Evolutionary conservation across 805 yeast genomes (phyloP).

Genomic region (Wickerhamiella lipophila): DNA sequence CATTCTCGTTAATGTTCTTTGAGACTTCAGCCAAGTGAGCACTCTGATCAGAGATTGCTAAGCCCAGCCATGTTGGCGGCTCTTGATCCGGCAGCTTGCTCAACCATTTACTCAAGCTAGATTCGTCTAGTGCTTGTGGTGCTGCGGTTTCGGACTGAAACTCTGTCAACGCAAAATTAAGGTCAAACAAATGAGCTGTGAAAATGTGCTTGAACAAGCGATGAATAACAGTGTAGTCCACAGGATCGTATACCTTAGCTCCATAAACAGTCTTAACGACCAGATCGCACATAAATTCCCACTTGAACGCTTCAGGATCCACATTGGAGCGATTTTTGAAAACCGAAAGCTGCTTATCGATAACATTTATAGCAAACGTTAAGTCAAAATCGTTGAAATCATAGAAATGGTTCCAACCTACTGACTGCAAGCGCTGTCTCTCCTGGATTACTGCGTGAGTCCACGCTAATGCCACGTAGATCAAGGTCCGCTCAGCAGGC

Average conservation of each 20-base stretch:
- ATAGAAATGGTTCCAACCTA: constrained; percentile 46
- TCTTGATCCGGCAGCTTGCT: neutral
- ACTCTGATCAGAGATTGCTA: neutral
- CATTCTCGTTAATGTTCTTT: neutral
- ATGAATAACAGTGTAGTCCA: neutral
- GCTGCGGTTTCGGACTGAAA: constrained; percentile 2
- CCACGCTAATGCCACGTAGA: constrained; percentile 53
- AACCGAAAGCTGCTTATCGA: constrained; percentile 28
- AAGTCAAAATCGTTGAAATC: constrained; percentile 70
- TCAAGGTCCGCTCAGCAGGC: constrained; percentile 36
- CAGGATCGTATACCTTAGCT: constrained; percentile 26
- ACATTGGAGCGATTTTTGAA: constrained; percentile 3
- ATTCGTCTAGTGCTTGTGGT: constrained; percentile 1
- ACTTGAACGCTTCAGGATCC: constrained; percentile 28
- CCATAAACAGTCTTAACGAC: constrained; percentile 52
- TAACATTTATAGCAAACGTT: constrained; percentile 35
- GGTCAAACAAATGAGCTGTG: neutral
- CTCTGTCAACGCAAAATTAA: neutral
- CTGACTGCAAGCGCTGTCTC: constrained; percentile 36
- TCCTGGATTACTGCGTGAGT: constrained; percentile 52
- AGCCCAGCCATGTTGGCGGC: constrained; percentile 3
- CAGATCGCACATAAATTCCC: constrained; percentile 40
- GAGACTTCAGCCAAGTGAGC: neutral
- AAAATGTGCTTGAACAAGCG: neutral
- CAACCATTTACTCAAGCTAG: neutral